Percentiles rank a stretch among this genome's conserved stretches.
Evolutionary conservation across 2,329 filamentous ascomycete species (phyloP).

Genomic region (Chaetothyriales sp.): DNA sequence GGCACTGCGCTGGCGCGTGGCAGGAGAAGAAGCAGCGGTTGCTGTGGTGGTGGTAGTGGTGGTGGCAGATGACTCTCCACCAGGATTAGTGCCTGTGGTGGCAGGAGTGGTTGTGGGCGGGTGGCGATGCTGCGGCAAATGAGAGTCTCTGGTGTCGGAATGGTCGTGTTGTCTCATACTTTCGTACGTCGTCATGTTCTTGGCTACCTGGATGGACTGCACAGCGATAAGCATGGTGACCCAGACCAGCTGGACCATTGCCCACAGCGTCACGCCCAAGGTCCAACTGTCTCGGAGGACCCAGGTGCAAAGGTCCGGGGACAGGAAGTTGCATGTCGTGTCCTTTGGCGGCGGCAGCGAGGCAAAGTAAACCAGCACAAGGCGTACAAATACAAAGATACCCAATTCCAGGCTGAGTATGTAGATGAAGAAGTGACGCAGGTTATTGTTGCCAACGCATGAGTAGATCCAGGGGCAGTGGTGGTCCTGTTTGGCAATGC

Average conservation of each 20-base stretch:
- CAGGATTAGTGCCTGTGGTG: neutral
- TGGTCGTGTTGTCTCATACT: slow-evolving; percentile 66
- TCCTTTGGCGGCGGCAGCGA: slow-evolving; percentile 3
- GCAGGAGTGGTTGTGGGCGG: slow-evolving; percentile 31
- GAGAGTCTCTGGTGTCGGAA: slow-evolving; percentile 16
- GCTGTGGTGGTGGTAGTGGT: slow-evolving; percentile 1
- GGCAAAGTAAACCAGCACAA: slow-evolving; percentile 47
- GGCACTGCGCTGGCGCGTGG: slow-evolving; percentile 48
- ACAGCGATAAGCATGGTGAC: slow-evolving; percentile 94
- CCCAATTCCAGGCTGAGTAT: slow-evolving; percentile 62
- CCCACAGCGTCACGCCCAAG: slow-evolving; percentile 65
- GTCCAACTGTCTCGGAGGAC: slow-evolving; percentile 74
- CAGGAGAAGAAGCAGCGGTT: slow-evolving; percentile 13
- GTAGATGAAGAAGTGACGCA: slow-evolving; percentile 89
- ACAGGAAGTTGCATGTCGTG: slow-evolving; percentile 55
- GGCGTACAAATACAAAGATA: slow-evolving; percentile 54
- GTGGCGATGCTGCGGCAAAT: slow-evolving; percentile 31
- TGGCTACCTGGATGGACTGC: slow-evolving; percentile 79
- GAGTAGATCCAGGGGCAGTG: slow-evolving; percentile 98
- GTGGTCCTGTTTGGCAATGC: slow-evolving; percentile 91
- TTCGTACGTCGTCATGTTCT: slow-evolving; percentile 90
- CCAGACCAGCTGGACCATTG: slow-evolving; percentile 74
- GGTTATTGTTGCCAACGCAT: slow-evolving; percentile 88
- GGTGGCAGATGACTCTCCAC: neutral
- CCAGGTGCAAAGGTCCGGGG: slow-evolving; percentile 57